Conservation (phyloP, 768 basidiomycete genomes). For the Trametes maxima region DNA sequence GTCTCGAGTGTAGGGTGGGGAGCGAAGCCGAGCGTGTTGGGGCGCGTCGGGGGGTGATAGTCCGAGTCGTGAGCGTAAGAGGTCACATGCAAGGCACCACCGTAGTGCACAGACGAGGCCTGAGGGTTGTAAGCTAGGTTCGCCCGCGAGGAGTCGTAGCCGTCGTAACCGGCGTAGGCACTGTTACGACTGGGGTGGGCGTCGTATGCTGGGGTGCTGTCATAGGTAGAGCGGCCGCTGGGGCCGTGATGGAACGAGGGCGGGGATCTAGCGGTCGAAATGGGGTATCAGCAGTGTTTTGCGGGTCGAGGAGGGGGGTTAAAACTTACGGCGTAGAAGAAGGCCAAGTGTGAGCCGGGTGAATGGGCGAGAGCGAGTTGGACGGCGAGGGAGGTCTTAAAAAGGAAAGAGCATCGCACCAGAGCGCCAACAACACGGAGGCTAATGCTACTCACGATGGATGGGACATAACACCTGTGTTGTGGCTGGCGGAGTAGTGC, state of each 20-base stretch:
- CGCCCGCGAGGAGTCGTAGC: not conserved
- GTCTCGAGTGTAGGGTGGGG: not conserved
- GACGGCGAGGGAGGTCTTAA: not conserved
- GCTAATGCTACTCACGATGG: not conserved
- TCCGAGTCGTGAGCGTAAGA: not conserved
- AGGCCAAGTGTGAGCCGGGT: not conserved
- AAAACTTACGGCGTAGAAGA: not conserved
- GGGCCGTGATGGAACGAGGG: not conserved
- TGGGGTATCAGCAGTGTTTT: not conserved
- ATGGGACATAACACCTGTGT: not conserved
- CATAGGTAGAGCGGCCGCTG: not conserved
- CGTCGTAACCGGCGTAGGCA: not conserved
- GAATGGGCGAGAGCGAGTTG: not conserved
- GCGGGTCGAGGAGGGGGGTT: not conserved
- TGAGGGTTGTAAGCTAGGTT: not conserved
- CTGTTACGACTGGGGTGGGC: not conserved
- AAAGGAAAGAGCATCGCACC: not conserved
- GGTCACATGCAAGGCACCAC: not conserved
- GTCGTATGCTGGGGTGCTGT: not conserved
- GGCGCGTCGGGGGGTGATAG: not conserved
- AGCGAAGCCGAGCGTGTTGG: not conserved
- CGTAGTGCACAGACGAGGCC: not conserved
- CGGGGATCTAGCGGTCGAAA: constrained; percentile 12
- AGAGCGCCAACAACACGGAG: not conserved
- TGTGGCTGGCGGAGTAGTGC: too few species aligned